Base-by-base conservation (phyloP, 2,329 filamentous ascomycete species). In the Teratosphaeria zuluensis region DNA sequence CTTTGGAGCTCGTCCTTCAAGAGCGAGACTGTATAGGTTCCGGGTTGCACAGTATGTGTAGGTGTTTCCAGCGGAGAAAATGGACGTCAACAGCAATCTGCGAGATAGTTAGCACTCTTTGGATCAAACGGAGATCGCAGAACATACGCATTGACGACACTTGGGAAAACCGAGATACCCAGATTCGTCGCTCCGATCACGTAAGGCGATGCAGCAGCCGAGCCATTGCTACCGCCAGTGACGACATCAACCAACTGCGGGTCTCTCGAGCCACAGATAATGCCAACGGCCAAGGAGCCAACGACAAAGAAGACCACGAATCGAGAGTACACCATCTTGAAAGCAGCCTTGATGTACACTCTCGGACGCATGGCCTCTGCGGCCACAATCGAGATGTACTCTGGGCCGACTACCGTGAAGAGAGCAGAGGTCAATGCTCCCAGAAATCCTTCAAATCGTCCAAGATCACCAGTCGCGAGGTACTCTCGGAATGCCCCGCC, bases 11-110 rank as follows among this genome's bases (percentile, higher is more conserved):
- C 77, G 73, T 14, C 80, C 80, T 59, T 82, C 78, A 2, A 82
- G 74, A 2, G 80, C 74, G 28, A 83, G 72, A 28, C 78, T 75
- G 68, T 82, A 82, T 48, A 83, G 68, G 53, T 75, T 78, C 38
- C 81, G 78, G 30, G 77, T 79, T 1, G 78, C 79, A 56, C 77
- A 79, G 71, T 81, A 83, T 11, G 76, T 77, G 68, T 81, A 81
- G 1, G 79, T 79, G 66, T 83, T 83, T 19, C 78, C 81, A 7
- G 80, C 80, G 1, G 77, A 80, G 69, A 81, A 82, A 62, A 81
- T 81, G 21, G 77, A 79, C 0, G 80, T 82, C 48, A 57, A 35
- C 7, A 57, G 31, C 42, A 48, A n/a, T 48, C 42, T 48, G 42
- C 42, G 16, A 48, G 16, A 8, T 4, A 21, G 16, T 48, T n/a